Percentiles rank a stretch among this genome's conserved stretches.
These are phyloP conservation scores for Penicillium taxi DNA, from an alignment of 495 filamentous ascomycete species.

Conservation along the genomic window DNA sequence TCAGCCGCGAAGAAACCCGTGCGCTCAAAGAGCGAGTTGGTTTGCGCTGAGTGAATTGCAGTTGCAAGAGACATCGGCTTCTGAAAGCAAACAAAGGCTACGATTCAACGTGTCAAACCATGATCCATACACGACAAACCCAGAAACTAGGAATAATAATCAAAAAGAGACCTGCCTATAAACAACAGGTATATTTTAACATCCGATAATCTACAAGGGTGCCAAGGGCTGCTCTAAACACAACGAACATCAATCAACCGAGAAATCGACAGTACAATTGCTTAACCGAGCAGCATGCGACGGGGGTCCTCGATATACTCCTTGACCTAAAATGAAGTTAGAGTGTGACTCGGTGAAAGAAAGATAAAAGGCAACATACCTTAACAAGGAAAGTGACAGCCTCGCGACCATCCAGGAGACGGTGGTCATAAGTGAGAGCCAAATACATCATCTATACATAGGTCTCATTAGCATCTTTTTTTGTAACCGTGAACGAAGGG, in stretches of 20 bases:
- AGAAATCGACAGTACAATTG: conserved; percentile 1
- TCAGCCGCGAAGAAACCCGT: conserved; percentile 30
- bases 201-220: conserved; percentile 33
- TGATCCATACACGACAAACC: too few relatives aligned
- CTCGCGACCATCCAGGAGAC: conserved; percentile 89
- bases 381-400: conserved; percentile 96
- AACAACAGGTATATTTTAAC: conserved; percentile 18
- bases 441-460: conserved; percentile 86
- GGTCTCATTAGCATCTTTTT: too few relatives aligned
- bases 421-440: conserved; percentile 94
- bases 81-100: too few relatives aligned
- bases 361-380: conserved; percentile 30
- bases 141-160: too few relatives aligned
- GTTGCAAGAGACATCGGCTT: too few relatives aligned
- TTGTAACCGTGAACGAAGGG: too few relatives aligned
- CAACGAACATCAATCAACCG: conserved; percentile 11
- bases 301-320: conserved; percentile 97
- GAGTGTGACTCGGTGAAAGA: neutral
- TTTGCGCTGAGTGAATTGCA: conserved; percentile 18
- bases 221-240: conserved; percentile 12
- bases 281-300: conserved; percentile 70
- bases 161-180: too few relatives aligned
- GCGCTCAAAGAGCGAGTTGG: conserved; percentile 26
- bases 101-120: too few relatives aligned
- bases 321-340: conserved; percentile 52